Base-by-base conservation (phyloP, 2,329 filamentous ascomycete species). In the Cytospora paraplurivora region DNA sequence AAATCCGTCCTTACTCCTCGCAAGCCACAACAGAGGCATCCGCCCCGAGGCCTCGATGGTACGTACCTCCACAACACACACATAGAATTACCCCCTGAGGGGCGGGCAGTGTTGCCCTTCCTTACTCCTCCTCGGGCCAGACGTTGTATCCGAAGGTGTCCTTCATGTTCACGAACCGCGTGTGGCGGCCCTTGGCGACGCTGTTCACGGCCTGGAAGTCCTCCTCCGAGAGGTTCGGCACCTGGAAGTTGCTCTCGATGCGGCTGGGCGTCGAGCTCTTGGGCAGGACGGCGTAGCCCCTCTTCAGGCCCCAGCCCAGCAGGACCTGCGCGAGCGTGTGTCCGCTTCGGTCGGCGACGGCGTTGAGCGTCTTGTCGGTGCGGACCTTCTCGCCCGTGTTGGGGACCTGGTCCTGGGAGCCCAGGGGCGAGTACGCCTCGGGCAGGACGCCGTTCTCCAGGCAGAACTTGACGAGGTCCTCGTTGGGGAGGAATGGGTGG, bases 111-210 rank as follows among this genome's bases (percentile, higher is more conserved):
- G n/a, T 57, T 66, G 15, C 64, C 62, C 34, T 57, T 57, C 50
- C 54, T 64, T 57, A 4, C n/a, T 17, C n/a, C 78, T 88, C 85
- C 71, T 87, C 83, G 0, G 86, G 81, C 86, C 86, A 88, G 56
- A 91, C 83, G 69, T 92, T 81, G 73, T 89, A 90, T 7, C 89
- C 89, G 74, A 92, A 92, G 1, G 87, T 90, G 68, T 91, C 88
- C 81, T 90, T 92, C 89, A 92, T 92, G 78, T 92, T 91, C 64
- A 92, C 89, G 71, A 92, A 92, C 44, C 89, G 85, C 33, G 83
- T 85, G 74, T 90, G 86, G 58, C 88, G 81, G 41, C 86, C 85
- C 72, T 85, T 81, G 1, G 88, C 87, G 8, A 91, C 88, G 66
- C 79, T 74, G 75, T 89, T 83, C 60, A 90, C 81, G 7, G 85